Percentiles rank a stretch among this genome's conserved stretches.
Evolutionary conservation across 331 rosid species (phyloP).

Genomic region (Rhamnella rubrinervis): DNA sequence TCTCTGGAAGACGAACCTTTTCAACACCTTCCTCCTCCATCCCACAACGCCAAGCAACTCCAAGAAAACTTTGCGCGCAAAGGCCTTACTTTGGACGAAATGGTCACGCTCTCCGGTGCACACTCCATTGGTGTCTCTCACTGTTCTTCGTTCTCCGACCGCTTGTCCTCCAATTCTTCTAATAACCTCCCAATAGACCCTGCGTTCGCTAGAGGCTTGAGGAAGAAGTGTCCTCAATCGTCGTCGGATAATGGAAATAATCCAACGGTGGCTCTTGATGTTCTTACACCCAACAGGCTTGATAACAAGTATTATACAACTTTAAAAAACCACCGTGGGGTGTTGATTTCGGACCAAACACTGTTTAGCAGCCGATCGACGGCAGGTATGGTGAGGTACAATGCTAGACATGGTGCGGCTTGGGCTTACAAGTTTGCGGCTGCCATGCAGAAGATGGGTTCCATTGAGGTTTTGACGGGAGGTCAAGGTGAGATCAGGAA

Average conservation of each 20-base stretch:
- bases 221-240: conserved; percentile 29
- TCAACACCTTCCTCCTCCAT: conserved; percentile 19
- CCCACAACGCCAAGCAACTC: conserved; percentile 20
- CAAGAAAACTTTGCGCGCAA: conserved; percentile 14
- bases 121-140: conserved; percentile 35
- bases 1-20: conserved; percentile 19
- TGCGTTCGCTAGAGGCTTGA: conserved; percentile 26
- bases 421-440: conserved; percentile 34
- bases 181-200: conserved; percentile 41
- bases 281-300: conserved; percentile 27
- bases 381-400: conserved; percentile 23
- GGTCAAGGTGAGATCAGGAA: conserved; percentile 40
- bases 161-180: conserved; percentile 31
- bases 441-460: conserved; percentile 48
- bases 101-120: conserved; percentile 44
- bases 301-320: conserved; percentile 25
- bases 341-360: conserved; percentile 31
- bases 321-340: conserved; percentile 24
- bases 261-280: conserved; percentile 25
- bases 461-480: conserved; percentile 36
- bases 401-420: conserved; percentile 10
- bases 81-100: conserved; percentile 35
- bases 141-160: conserved; percentile 26
- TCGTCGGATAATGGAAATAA: background rate
- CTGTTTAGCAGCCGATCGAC: conserved; percentile 25